phyloP scores from a whole-genome alignment of 2,329 filamentous ascomycete species.

The Xylariales sp. region DNA sequence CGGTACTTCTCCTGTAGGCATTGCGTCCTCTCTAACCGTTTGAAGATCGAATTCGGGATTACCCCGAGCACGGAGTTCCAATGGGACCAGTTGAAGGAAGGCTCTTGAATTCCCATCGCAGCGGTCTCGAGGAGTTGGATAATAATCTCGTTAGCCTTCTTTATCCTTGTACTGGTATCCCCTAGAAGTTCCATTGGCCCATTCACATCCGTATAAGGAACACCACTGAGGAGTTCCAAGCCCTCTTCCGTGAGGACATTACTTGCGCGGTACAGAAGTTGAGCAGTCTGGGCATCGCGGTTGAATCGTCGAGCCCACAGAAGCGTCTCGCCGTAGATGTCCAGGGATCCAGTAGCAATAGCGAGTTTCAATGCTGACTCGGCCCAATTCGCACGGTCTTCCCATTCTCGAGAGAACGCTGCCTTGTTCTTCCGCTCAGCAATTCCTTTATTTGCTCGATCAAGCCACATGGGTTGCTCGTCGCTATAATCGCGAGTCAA shows the following conservation, averaged over 20 bases:
- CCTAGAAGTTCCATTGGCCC: not conserved
- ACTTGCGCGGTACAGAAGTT: conserved; percentile 1
- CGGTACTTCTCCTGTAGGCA: not conserved
- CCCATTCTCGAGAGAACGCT: not conserved
- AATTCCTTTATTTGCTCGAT: not conserved
- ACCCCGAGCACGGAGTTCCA: conserved; percentile 1
- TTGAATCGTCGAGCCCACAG: conserved; percentile 16
- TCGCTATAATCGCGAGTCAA: not conserved
- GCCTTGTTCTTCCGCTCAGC: conserved; percentile 5
- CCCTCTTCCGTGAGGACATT: conserved; percentile 7
- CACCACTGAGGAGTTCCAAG: conserved; percentile 12
- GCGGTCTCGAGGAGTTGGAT: conserved; percentile 10
- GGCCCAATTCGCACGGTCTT: conserved; percentile 8
- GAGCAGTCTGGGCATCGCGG: conserved; percentile 8
- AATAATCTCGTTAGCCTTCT: conserved; percentile 13
- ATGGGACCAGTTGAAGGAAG: not conserved
- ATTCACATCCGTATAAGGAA: not conserved
- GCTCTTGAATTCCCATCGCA: conserved; percentile 7
- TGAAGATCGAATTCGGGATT: not conserved
- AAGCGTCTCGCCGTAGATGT: conserved; percentile 12
- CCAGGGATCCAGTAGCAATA: conserved; percentile 14
- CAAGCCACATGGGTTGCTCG: not conserved
- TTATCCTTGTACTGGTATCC: conserved; percentile 1
- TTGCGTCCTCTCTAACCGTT: conserved; percentile 1
- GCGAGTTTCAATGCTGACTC: conserved; percentile 11